phyloP scores from a whole-genome alignment of 129 eudicot genomes.

The Deinandra increscens region DNA sequence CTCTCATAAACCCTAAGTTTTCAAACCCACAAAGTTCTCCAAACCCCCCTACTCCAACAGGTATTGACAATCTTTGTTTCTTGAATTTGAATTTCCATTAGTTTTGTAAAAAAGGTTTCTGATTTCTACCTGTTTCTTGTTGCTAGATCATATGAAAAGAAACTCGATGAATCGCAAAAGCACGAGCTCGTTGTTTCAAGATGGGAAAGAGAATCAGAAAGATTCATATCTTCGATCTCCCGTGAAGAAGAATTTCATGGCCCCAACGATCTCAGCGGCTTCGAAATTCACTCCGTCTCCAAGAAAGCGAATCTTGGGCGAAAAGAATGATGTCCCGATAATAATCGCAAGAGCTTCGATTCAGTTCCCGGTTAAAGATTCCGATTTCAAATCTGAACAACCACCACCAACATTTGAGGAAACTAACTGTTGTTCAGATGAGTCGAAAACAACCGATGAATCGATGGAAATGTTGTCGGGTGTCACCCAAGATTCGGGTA shows the following conservation, averaged over 20 bases:
- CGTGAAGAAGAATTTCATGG: conserved; percentile 67
- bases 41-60: conserved; percentile 62
- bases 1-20: conserved; percentile 43
- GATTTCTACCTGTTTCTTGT: background rate
- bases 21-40: conserved; percentile 59
- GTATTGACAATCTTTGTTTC: conserved; percentile 25
- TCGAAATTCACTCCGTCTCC: conserved; percentile 77
- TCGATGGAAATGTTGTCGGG: conserved; percentile 33
- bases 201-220: conserved; percentile 72
- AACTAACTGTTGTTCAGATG: conserved; percentile 30
- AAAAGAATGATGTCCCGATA: conserved; percentile 59
- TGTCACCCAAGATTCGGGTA: conserved; percentile 28
- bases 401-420: conserved; percentile 4
- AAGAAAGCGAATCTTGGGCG: conserved; percentile 62
- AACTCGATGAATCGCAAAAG: conserved; percentile 34
- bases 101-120: conserved; percentile 6
- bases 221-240: conserved; percentile 38
- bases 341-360: conserved; percentile 48
- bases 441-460: conserved; percentile 26
- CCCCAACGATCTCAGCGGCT: conserved; percentile 78
- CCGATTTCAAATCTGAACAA: conserved; percentile 26
- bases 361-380: conserved; percentile 48
- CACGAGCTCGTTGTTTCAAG: conserved; percentile 32
- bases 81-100: background rate
- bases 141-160: conserved; percentile 41